Evolutionary conservation across 345 rosid genomes (phyloP).

Genomic region (Turritis glabra): DNA sequence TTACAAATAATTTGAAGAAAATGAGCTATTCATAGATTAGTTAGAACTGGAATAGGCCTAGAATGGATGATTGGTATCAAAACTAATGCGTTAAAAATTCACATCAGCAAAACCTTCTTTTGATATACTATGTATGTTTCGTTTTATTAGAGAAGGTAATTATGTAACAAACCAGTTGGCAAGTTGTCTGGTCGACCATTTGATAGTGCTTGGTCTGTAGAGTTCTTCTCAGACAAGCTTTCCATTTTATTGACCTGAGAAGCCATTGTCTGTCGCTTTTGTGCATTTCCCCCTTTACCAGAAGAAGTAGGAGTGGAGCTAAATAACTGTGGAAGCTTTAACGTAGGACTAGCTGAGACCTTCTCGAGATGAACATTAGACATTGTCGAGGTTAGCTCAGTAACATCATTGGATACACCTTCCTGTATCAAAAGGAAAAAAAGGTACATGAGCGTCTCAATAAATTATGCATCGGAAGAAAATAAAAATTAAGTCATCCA

Average conservation of each 20-base stretch:
- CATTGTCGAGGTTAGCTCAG: conserved; percentile 70
- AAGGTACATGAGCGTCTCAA: conserved; percentile 10
- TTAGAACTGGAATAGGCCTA: neutral
- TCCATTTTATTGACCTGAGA: conserved; percentile 65
- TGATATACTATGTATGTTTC: neutral
- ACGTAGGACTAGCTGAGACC: conserved; percentile 66
- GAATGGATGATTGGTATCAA: neutral
- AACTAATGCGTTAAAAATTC: neutral
- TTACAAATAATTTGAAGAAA: neutral
- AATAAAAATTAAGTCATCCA: neutral
- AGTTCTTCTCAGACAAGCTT: conserved; percentile 56
- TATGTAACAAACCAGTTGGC: conserved; percentile 59
- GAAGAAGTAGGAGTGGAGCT: conserved; percentile 89
- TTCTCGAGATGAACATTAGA: conserved; percentile 80
- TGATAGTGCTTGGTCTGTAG: conserved; percentile 54
- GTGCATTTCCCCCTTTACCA: conserved; percentile 74
- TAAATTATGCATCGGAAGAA: neutral
- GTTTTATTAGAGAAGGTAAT: conserved; percentile 6
- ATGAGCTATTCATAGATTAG: neutral
- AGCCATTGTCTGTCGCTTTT: conserved; percentile 62
- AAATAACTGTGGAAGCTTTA: conserved; percentile 94
- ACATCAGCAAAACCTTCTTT: neutral
- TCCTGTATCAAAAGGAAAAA: conserved; percentile 52
- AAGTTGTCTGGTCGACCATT: conserved; percentile 51
- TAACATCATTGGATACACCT: conserved; percentile 62